Conservation (phyloP, 2,329 filamentous ascomycete genomes). For the Ceratocystis destructans region DNA sequence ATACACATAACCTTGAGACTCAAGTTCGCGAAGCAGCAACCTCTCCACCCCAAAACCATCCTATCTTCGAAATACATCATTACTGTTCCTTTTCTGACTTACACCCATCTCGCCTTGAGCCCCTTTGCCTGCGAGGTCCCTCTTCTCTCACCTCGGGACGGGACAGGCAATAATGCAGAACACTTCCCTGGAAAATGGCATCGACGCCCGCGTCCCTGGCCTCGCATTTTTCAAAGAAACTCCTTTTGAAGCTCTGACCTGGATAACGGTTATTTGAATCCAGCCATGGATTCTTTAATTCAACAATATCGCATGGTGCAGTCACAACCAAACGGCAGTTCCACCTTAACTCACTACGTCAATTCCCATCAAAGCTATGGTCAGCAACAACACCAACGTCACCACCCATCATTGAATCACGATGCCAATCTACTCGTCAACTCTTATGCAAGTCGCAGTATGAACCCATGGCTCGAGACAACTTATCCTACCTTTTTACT, state of each 20-base stretch:
- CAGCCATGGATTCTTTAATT: conserved; percentile 14
- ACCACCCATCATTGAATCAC: not conserved
- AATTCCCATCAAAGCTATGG: not conserved
- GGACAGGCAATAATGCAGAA: conserved; percentile 15
- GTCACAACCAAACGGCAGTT: conserved; percentile 7
- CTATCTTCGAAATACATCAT: not conserved
- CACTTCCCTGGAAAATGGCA: conserved; percentile 13
- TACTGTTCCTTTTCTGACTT: not conserved
- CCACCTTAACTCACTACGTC: not conserved
- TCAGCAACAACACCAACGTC: not conserved
- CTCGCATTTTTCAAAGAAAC: conserved; percentile 4
- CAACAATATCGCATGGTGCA: conserved; percentile 15
- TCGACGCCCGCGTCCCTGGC: conserved; percentile 18
- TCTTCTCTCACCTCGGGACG: conserved; percentile 11
- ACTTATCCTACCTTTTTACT: not conserved
- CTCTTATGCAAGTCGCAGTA: not conserved
- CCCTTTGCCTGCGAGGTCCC: conserved; percentile 8
- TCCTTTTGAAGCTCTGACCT: conserved; percentile 6
- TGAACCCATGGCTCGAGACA: not conserved
- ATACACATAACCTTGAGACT: not conserved
- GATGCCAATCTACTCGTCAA: not conserved
- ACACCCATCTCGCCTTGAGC: not conserved
- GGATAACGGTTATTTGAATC: not conserved
- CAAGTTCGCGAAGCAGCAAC: not conserved
- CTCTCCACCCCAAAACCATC: not conserved